Evolutionary conservation across 2,329 filamentous ascomycete genomes (phyloP).

Genomic region (Colletotrichum agaves): DNA sequence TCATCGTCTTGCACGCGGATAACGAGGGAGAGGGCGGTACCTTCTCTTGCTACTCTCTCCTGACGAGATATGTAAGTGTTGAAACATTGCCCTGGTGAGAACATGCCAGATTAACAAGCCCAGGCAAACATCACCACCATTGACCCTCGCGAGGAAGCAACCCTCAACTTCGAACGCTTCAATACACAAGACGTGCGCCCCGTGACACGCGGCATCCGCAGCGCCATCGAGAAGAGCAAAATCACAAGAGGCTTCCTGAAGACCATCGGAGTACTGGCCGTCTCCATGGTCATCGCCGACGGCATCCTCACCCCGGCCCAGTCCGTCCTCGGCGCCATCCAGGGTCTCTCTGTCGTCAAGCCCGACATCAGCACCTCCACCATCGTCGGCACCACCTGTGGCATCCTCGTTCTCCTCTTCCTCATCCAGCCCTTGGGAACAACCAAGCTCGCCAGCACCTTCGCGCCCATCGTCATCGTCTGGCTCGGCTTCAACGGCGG

Average conservation of each 20-base stretch:
- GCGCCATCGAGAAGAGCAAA: conserved; percentile 66
- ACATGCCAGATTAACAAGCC: background rate
- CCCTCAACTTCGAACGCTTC: conserved; percentile 69
- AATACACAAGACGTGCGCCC: conserved; percentile 65
- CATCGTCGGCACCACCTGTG: conserved; percentile 72
- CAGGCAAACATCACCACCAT: conserved; percentile 68
- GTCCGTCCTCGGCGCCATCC: conserved; percentile 75
- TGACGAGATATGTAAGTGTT: conserved; percentile 65
- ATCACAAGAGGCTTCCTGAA: conserved; percentile 66
- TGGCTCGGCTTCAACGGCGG: conserved; percentile 73
- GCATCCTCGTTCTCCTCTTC: conserved; percentile 72
- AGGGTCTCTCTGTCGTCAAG: conserved; percentile 69
- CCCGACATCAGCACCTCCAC: conserved; percentile 64
- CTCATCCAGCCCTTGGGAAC: conserved; percentile 73
- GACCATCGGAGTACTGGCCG: conserved; percentile 71
- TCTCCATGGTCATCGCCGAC: conserved; percentile 74
- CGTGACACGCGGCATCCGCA: conserved; percentile 63
- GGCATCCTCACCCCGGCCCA: conserved; percentile 76
- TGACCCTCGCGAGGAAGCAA: conserved; percentile 66
- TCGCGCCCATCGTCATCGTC: conserved; percentile 74
- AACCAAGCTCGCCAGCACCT: conserved; percentile 66
- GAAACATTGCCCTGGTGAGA: background rate
- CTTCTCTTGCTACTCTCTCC: conserved; percentile 73
- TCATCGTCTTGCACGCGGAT: conserved; percentile 73
- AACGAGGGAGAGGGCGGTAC: conserved; percentile 79